A percentile compares a stretch with the other conserved stretches of the same genome.
Evolutionary conservation across 1,284 basidiomycete genomes (phyloP).

Genomic region (Sporisorium exsertum): DNA sequence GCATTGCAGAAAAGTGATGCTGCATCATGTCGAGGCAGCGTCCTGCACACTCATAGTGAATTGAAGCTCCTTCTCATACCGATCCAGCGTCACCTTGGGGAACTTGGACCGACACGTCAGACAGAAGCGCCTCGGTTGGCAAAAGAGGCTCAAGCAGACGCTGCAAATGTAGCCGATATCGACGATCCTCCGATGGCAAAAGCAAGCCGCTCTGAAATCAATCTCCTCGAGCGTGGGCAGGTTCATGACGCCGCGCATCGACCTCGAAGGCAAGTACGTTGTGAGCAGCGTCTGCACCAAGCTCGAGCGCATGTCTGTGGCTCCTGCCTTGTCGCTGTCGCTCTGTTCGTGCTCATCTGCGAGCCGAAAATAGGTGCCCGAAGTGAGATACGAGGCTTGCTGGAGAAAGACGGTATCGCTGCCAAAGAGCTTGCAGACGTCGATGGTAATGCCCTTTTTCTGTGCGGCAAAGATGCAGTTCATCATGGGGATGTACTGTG

Average conservation of each 20-base stretch:
- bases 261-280: constrained; percentile 65
- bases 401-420: constrained; percentile 94
- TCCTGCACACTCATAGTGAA: constrained; percentile 7
- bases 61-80: constrained; percentile 34
- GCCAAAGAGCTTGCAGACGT: constrained; percentile 91
- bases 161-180: constrained; percentile 95
- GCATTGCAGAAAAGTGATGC: neutral
- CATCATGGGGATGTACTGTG: constrained; percentile 96
- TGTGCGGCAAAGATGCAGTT: constrained; percentile 99
- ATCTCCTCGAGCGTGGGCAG: constrained; percentile 93
- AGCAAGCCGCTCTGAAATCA: constrained; percentile 96
- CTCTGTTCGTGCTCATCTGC: constrained; percentile 88
- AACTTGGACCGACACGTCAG: constrained; percentile 50
- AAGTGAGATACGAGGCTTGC: constrained; percentile 94
- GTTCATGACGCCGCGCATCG: constrained; percentile 81
- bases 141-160: constrained; percentile 64
- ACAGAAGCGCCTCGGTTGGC: constrained; percentile 41
- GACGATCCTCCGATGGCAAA: constrained; percentile 96
- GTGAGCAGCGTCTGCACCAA: constrained; percentile 61
- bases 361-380: constrained; percentile 89
- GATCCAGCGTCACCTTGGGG: constrained; percentile 27
- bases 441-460: constrained; percentile 93
- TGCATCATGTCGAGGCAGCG: neutral
- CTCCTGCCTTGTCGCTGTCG: constrained; percentile 48
- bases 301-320: constrained; percentile 37